These are phyloP conservation scores for Byssothecium circinans DNA, from an alignment of 2,329 filamentous ascomycete species.

Conservation along the genomic window DNA sequence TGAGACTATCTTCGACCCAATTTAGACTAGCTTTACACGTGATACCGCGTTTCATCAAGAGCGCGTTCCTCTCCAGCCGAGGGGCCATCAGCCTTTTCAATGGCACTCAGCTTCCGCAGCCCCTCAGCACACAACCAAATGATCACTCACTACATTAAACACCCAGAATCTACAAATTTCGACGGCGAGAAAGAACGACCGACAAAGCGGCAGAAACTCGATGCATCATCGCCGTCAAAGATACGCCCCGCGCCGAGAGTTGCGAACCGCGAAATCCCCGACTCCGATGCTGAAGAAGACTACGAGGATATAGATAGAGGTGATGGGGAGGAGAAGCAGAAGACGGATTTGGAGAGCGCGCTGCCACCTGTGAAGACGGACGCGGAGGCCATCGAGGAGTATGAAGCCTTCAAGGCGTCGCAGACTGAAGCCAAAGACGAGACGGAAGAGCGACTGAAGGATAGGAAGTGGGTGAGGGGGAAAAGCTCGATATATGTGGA, in stretches of 20 bases:
- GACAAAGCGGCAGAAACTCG: conserved; percentile 47
- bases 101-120: conserved; percentile 45
- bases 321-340: conserved; percentile 35
- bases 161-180: conserved; percentile 50
- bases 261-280: conserved; percentile 37
- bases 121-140: conserved; percentile 53
- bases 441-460: conserved; percentile 55
- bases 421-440: conserved; percentile 45
- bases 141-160: conserved; percentile 48
- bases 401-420: conserved; percentile 69
- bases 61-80: too few species aligned
- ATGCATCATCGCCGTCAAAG: conserved; percentile 22
- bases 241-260: conserved; percentile 22
- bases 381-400: conserved; percentile 74
- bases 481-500: conserved; percentile 94
- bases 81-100: too few species aligned
- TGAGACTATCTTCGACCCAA: too few species aligned
- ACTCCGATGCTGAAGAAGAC: conserved; percentile 46
- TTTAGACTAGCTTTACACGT: too few species aligned
- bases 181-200: conserved; percentile 44
- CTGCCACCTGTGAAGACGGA: conserved; percentile 67
- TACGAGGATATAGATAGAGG: conserved; percentile 9
- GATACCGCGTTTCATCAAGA: neutral
- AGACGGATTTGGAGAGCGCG: conserved; percentile 71
- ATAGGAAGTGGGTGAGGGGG: conserved; percentile 70